phyloP scores from a whole-genome alignment of 768 basidiomycete species.

The Pleurotus pulmonarius region DNA sequence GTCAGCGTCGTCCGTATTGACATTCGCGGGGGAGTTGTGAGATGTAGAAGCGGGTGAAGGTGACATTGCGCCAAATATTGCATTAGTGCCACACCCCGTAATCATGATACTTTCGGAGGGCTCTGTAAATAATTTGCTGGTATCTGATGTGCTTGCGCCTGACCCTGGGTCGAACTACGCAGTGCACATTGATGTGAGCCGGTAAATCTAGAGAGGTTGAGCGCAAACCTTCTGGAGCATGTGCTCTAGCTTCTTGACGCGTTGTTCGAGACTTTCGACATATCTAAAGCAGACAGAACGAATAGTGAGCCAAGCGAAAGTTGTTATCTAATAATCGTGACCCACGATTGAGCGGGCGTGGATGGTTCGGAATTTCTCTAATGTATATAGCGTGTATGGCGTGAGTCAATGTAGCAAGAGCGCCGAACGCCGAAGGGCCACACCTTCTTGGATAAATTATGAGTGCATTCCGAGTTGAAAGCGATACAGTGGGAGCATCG shows the following conservation, averaged over 20 bases:
- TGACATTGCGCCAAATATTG: too few species aligned
- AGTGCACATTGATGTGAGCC: not conserved
- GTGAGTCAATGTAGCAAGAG: not conserved
- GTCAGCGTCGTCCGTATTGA: conserved; percentile 27
- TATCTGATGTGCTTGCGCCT: conserved; percentile 49
- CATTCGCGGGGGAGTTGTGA: conserved; percentile 9
- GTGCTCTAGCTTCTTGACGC: conserved; percentile 59
- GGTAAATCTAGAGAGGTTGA: not conserved
- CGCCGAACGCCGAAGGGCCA: conserved; percentile 26
- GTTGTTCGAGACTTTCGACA: conserved; percentile 58
- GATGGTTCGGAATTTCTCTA: too few species aligned
- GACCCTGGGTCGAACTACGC: conserved; percentile 62
- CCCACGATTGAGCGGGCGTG: too few species aligned
- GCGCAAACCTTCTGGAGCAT: conserved; percentile 39
- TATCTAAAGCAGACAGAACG: conserved; percentile 28
- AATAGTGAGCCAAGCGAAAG: too few species aligned
- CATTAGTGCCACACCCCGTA: conserved; percentile 2
- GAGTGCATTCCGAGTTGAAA: conserved; percentile 63
- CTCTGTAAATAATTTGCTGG: conserved; percentile 27
- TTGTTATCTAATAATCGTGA: too few species aligned
- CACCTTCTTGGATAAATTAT: conserved; percentile 40
- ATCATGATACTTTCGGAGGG: not conserved
- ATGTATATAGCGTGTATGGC: too few species aligned
- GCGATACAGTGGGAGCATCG: conserved; percentile 66
- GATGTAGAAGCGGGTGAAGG: not conserved